Conservation (phyloP, 192 early-diverging fungal genomes). For the Coemansia sp. region DNA sequence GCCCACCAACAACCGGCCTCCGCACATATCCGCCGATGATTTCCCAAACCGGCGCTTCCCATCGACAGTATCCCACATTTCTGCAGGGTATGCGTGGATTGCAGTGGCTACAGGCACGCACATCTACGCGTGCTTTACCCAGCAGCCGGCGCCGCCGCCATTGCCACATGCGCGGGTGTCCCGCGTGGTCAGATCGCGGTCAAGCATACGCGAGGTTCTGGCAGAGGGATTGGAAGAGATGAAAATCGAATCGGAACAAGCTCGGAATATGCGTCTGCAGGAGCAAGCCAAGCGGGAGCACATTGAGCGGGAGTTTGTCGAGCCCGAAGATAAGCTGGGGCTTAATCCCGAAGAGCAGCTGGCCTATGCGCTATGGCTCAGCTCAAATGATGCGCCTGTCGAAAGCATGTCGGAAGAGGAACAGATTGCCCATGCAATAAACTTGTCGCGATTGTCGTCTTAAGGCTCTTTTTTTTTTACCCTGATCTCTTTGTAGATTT, state of each 20-base stretch:
- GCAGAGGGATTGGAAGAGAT: slow-evolving; percentile 18
- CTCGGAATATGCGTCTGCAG: slow-evolving; percentile 16
- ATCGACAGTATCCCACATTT: slow-evolving; percentile 27
- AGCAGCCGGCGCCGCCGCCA: not conserved
- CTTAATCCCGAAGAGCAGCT: slow-evolving; percentile 39
- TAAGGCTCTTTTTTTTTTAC: not conserved
- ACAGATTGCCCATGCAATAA: slow-evolving; percentile 28
- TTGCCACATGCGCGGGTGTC: too few relatives aligned
- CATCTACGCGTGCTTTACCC: slow-evolving; percentile 21
- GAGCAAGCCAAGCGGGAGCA: slow-evolving; percentile 10
- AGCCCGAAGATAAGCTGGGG: slow-evolving; percentile 17
- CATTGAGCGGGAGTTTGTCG: slow-evolving; percentile 30
- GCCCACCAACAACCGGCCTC: not conserved
- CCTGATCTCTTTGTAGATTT: not conserved
- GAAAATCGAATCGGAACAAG: slow-evolving; percentile 11
- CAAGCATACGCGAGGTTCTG: not conserved
- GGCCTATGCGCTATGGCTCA: slow-evolving; percentile 39
- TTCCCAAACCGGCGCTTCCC: slow-evolving; percentile 1
- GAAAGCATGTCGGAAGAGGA: slow-evolving; percentile 29
- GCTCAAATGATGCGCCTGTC: not conserved
- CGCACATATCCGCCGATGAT: slow-evolving; percentile 8
- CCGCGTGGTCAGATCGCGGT: too few relatives aligned
- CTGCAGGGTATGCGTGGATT: slow-evolving; percentile 15
- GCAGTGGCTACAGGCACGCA: slow-evolving; percentile 31
- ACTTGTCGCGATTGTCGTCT: slow-evolving; percentile 9